Evolutionary conservation across 2,329 filamentous ascomycete species (phyloP), one percentile per base, ranked within the genome.

Genomic region (Colletotrichum graminicola): DNA sequence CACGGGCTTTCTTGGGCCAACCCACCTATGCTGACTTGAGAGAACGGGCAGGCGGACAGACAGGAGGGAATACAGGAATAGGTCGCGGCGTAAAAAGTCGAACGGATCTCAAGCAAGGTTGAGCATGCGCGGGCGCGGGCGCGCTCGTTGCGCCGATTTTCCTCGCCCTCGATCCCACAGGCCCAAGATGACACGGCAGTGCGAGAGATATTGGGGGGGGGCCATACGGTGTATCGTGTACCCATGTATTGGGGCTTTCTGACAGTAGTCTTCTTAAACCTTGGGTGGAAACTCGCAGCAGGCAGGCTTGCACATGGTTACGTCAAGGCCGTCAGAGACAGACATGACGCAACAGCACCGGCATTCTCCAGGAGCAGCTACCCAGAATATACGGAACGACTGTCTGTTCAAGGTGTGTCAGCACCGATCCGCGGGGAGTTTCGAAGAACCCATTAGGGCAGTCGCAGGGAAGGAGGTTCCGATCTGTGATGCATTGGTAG

Each of bases 1-100:
- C 71, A 73, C 69, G 64, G 70, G 65, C 68, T 63, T 64, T 60
- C 68, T 54, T 60, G 49, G 45, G 52, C 65, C 68, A 63, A 39
- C 36, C 57, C 43, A 49, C 62, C 68, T 47, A 36, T 68, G 68
- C 65, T 61, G 56, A 54, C 32, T 56, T 36, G n/a, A 36, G 57
- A 60, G 55, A 67, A 59, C 67, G 71, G 57, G 39, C 64, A 67
- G 51, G 51, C 64, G 65, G 65, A 68, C 59, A 63, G 68, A 64
- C 59, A 57, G 32, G 54, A 67, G 57, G 52, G 67, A 63, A 36
- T 59, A 59, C 59, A 52, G 45, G 34, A 60, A 63, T 49, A 54
- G 49, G 59, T 36, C 45, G 65, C 54, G 54, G 54, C 43, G 59
- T 54, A 47, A 54, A 32, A 49, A 55, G 54, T 68, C 65, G 45